Percentiles rank a stretch among this genome's conserved stretches.
phyloP scores from a whole-genome alignment of 495 filamentous ascomycete species.

The Podospora pseudopauciseta region DNA sequence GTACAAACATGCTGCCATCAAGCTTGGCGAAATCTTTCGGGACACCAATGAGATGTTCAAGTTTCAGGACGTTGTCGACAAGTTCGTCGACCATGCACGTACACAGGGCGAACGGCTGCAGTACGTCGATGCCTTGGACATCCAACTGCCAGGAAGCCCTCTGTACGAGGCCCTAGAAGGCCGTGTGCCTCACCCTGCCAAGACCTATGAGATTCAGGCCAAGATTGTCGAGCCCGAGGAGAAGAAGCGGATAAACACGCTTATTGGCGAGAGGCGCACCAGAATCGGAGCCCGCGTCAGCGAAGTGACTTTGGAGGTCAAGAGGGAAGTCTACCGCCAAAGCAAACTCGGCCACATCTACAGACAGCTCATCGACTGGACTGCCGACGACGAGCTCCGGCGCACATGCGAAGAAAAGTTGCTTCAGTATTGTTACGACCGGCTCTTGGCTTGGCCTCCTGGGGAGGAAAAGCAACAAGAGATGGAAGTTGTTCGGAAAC shows the following conservation, averaged over 20 bases:
- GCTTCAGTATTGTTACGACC: slow-evolving; percentile 73
- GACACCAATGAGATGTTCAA: slow-evolving; percentile 61
- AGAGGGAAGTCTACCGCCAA: slow-evolving; percentile 69
- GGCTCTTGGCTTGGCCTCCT: slow-evolving; percentile 60
- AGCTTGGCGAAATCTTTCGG: slow-evolving; percentile 69
- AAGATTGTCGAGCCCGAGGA: slow-evolving; percentile 83
- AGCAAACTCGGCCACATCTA: slow-evolving; percentile 75
- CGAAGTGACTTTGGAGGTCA: slow-evolving; percentile 82
- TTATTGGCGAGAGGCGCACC: slow-evolving; percentile 85
- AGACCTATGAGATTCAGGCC: slow-evolving; percentile 79
- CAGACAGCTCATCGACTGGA: slow-evolving; percentile 81
- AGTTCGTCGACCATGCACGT: slow-evolving; percentile 66
- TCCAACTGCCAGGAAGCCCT: slow-evolving; percentile 72
- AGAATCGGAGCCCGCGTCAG: slow-evolving; percentile 78
- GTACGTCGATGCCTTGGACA: slow-evolving; percentile 65
- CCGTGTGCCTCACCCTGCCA: slow-evolving; percentile 70
- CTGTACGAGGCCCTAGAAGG: slow-evolving; percentile 84
- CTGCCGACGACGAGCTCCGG: slow-evolving; percentile 76
- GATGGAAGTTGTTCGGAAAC: slow-evolving; percentile 62
- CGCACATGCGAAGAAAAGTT: slow-evolving; percentile 88
- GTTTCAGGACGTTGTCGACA: slow-evolving; percentile 78
- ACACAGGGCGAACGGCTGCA: slow-evolving; percentile 67
- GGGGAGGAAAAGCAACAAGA: slow-evolving; percentile 62
- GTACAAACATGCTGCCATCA: slow-evolving; percentile 68
- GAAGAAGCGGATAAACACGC: slow-evolving; percentile 82